Percentiles rank a stretch among this genome's conserved stretches.
phyloP scores from a whole-genome alignment of 2,329 filamentous ascomycete genomes.

The Purpureocillium takamizusanense region DNA sequence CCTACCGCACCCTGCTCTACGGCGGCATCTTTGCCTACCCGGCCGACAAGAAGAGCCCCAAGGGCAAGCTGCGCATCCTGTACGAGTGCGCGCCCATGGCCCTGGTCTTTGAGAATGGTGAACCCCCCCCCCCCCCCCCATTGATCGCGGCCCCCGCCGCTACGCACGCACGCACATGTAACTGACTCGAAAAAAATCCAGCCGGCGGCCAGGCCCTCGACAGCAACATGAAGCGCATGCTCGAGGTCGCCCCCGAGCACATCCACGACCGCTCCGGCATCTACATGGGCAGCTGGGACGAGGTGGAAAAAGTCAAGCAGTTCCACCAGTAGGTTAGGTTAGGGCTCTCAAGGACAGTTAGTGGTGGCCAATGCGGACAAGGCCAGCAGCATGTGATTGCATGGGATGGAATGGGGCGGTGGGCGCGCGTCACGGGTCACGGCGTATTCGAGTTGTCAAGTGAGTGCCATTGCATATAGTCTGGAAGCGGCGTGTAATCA shows the following conservation, averaged over 20 bases:
- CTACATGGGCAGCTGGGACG: conserved; percentile 89
- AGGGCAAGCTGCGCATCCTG: conserved; percentile 93
- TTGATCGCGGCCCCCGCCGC: not conserved
- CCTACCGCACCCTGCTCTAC: conserved; percentile 90
- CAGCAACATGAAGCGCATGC: conserved; percentile 83
- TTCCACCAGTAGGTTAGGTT: conserved; percentile 49
- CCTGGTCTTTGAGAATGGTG: conserved; percentile 96
- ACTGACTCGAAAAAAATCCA: conserved; percentile 22
- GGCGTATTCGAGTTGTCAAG: not conserved
- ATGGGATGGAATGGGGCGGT: too few relatives aligned
- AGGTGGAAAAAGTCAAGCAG: conserved; percentile 90
- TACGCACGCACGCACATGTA: too few relatives aligned
- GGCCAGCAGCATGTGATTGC: too few relatives aligned
- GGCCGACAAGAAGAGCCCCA: conserved; percentile 94
- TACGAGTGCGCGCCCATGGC: conserved; percentile 99
- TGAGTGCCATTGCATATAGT: not conserved
- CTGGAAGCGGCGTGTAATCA: too few relatives aligned
- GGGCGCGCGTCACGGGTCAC: not conserved
- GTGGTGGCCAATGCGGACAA: too few relatives aligned
- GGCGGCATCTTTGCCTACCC: conserved; percentile 97
- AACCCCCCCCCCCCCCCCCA: conserved; percentile 21
- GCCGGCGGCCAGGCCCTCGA: conserved; percentile 89
- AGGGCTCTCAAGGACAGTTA: too few relatives aligned
- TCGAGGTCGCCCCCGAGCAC: conserved; percentile 78
- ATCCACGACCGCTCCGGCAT: conserved; percentile 96